Evolutionary conservation across 371 early-diverging fungal species (phyloP), one percentile per base, ranked within the genome.

Genomic region (Apophysomyces variabilis): DNA sequence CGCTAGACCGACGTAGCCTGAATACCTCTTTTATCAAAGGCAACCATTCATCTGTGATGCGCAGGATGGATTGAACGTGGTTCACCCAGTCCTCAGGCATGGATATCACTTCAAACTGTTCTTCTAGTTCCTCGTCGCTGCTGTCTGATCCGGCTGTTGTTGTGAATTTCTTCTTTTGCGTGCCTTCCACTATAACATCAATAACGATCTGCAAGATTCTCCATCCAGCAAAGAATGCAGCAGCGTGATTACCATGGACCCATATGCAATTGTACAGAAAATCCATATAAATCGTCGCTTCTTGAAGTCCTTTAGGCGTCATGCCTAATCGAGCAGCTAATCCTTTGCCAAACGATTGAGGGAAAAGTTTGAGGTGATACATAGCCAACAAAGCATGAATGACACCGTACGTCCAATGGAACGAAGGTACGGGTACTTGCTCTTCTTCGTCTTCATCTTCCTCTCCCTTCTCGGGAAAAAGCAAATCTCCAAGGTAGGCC

Each of bases 181-280:
- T 75, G 36, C 66, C 68, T 2, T 70, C 64, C 62, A 72, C 63
- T 0, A 76, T 64, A 7, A 69, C 50, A 43, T 82, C 72, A 16
- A 79, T 70, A 6, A 79, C 76, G 5, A 65, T 39, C 1, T 66
- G 39, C 7, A 75, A 43, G 16, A 78, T 57, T 13, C 72, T 68
- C 83, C 83, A 83, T 3, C 76, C 72, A 37, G 80, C 83, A 61
- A 83, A 76, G 58, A 83, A 80, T 2, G 77, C 78, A 13, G 83
- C 68, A 68, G 80, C 71, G 1, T 75, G 74, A 54, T 76, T 80
- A 1, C 76, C 78, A 12, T 66, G 67, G 0, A 64, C 56, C 64
- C 66, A 71, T 13, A 71, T 9, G 14, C 32, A 38, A 5, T 38
- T 36, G 36, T 71, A 39, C 37, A 79, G 62, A 14, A 67, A 79